Conservation (phyloP, 129 eudicot species). For the Pulicaria dysenterica region DNA sequence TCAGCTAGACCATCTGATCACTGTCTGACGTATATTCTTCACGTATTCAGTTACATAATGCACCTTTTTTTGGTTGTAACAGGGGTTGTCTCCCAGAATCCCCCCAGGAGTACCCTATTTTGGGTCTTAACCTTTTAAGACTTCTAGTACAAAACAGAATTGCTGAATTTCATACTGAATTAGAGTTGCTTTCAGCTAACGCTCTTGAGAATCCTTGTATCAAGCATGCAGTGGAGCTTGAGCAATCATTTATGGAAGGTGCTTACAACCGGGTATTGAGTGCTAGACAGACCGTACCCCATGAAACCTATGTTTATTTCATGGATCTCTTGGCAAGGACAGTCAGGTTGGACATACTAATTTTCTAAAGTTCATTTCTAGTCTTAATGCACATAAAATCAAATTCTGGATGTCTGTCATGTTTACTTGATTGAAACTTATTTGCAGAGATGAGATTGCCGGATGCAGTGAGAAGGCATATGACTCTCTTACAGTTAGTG, state of each 20-base stretch:
- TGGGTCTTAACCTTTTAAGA: constrained; percentile 93
- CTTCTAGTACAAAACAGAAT: constrained; percentile 95
- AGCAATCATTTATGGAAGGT: constrained; percentile 95
- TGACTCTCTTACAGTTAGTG: constrained; percentile 73
- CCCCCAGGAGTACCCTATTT: constrained; percentile 83
- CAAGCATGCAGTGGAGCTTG: constrained; percentile 92
- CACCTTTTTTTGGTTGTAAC: constrained; percentile 39
- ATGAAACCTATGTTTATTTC: constrained; percentile 87
- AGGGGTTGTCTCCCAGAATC: constrained; percentile 76
- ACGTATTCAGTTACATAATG: too few relatives aligned
- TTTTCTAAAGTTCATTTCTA: too few relatives aligned
- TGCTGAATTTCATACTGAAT: constrained; percentile 93
- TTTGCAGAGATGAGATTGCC: constrained; percentile 91
- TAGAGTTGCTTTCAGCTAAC: constrained; percentile 73
- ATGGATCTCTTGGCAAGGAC: constrained; percentile 93
- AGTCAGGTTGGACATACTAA: constrained; percentile 48
- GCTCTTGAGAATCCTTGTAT: constrained; percentile 88
- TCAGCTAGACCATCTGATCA: too few relatives aligned
- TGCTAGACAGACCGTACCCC: constrained; percentile 92
- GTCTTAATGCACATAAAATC: neutral
- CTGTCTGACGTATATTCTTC: too few relatives aligned
- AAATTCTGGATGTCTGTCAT: neutral
- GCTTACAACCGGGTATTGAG: constrained; percentile 92
- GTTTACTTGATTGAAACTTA: neutral
- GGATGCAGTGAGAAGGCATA: constrained; percentile 99